Evolutionary conservation across 495 filamentous ascomycete species (phyloP), one percentile per base, ranked within the genome.

Genomic region (Xylaria telfairii): DNA sequence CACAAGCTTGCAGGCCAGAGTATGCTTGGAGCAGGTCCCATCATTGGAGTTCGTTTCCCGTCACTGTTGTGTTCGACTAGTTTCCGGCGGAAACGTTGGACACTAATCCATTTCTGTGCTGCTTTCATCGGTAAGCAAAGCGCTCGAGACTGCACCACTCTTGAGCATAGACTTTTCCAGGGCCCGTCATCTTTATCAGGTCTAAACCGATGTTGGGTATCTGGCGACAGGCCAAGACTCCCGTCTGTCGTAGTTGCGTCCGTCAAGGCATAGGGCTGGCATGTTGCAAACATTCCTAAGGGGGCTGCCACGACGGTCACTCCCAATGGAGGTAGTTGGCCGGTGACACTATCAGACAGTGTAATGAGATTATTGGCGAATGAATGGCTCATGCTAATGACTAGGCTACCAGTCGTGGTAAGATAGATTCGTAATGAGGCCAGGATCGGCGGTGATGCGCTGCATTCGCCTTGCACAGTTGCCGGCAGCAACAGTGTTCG

Each of bases 1-100:
- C 85, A 88, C 4, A 85, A 81, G 39, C 76, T 78, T 26, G 83
- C 81, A 60, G 83, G 88, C 85, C 87, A 88, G 12, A 79, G 77
- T 39, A 81, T 79, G 26, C 77, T 83, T 17, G 79, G 74, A 4
- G 80, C 69, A 0, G 73, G 53, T n/a, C 72, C 77, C 59, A 72
- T 47, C 26, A 79, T 67, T 10, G 83, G 81, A n/a, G 80, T 82
- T 24, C 81, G 71, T 67, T 80, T 82, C 24, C 82, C 83, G 59
- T 84, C 82, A 21, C 72, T 67, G 15, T 72, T 76, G 60, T 83
- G 82, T 21, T 84, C 83, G 21, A 78, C 77, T 44, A 80, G 80
- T 51, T 79, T 82, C 46, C 76, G 73, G 7, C 76, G 75, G 69
- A 78, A 72, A 46, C 75, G 76, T 53, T 78, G 75, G 17, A 78